These are phyloP conservation scores for Fraxinus xanthoxyloides DNA, from an alignment of 305 asterid species.

Conservation along the genomic window DNA sequence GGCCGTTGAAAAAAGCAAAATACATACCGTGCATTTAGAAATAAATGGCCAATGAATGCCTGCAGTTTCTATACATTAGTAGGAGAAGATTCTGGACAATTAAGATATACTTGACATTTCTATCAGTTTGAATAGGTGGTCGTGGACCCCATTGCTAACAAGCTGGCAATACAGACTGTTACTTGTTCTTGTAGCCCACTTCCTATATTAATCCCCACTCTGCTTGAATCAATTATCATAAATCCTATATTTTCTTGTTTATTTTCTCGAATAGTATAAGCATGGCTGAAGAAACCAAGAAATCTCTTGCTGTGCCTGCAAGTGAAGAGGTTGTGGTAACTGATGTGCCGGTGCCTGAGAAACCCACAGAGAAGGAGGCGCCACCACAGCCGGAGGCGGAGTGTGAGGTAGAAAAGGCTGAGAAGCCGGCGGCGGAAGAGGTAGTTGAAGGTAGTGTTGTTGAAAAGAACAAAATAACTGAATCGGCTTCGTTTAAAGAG, in stretches of 20 bases:
- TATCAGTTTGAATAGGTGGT: not conserved
- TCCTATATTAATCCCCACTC: slow-evolving; percentile 14
- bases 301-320: slow-evolving; percentile 29
- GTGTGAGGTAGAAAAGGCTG: slow-evolving; percentile 5
- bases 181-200: slow-evolving; percentile 24
- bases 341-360: slow-evolving; percentile 47
- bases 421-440: slow-evolving; percentile 29
- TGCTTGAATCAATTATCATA: not conserved
- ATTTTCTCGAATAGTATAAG: not conserved
- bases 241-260: not conserved
- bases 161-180: slow-evolving; percentile 59
- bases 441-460: slow-evolving; percentile 22
- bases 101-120: not conserved
- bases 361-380: slow-evolving; percentile 43
- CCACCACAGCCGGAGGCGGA: slow-evolving; percentile 44
- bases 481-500: slow-evolving; percentile 68
- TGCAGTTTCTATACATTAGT: not conserved
- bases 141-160: slow-evolving; percentile 38
- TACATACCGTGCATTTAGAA: not conserved
- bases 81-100: not conserved
- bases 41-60: not conserved
- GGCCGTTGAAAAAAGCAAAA: not conserved
- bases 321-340: slow-evolving; percentile 36
- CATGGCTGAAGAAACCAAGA: slow-evolving; percentile 85
- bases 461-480: slow-evolving; percentile 51